Percentiles rank a stretch among this genome's conserved stretches.
phyloP scores from a whole-genome alignment of 768 basidiomycete species.

The Tylopilus rubrobrunneus region DNA sequence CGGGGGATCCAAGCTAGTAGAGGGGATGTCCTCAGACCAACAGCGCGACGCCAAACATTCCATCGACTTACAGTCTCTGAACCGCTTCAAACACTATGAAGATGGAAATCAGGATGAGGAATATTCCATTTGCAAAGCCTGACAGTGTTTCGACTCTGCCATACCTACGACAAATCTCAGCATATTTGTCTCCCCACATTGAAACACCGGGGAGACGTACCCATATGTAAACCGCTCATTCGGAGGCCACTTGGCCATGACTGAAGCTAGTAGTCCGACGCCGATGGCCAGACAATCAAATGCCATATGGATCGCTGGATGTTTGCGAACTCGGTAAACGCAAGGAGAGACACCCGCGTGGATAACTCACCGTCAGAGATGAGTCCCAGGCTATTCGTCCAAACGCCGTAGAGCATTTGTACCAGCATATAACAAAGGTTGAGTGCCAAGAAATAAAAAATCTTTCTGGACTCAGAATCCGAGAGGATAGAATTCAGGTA shows the following conservation, averaged over 20 bases:
- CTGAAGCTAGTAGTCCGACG: slow-evolving; percentile 91
- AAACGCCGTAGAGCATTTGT: slow-evolving; percentile 95
- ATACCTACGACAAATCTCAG: slow-evolving; percentile 49
- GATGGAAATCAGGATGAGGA: slow-evolving; percentile 88
- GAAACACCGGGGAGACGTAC: slow-evolving; percentile 37
- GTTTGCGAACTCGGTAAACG: slow-evolving; percentile 1
- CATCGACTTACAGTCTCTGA: slow-evolving; percentile 68
- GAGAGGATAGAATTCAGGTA: slow-evolving; percentile 90
- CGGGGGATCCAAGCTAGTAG: slow-evolving; percentile 77
- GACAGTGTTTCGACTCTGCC: slow-evolving; percentile 96
- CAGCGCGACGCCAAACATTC: slow-evolving; percentile 19
- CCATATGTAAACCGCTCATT: slow-evolving; percentile 96
- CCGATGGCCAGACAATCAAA: slow-evolving; percentile 98
- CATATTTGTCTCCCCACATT: neutral
- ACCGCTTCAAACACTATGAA: slow-evolving; percentile 99
- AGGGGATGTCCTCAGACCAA: neutral
- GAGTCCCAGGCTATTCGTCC: slow-evolving; percentile 94
- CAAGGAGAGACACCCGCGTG: neutral
- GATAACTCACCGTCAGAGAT: slow-evolving; percentile 87
- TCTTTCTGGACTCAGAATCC: slow-evolving; percentile 89
- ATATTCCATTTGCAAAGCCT: slow-evolving; percentile 97
- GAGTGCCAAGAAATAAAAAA: slow-evolving; percentile 93
- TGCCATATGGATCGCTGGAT: slow-evolving; percentile 96
- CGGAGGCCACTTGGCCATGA: slow-evolving; percentile 97
- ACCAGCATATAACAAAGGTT: slow-evolving; percentile 96